Base-by-base conservation (phyloP, 495 filamentous ascomycete species). In the Lasiosphaeria ovina region DNA sequence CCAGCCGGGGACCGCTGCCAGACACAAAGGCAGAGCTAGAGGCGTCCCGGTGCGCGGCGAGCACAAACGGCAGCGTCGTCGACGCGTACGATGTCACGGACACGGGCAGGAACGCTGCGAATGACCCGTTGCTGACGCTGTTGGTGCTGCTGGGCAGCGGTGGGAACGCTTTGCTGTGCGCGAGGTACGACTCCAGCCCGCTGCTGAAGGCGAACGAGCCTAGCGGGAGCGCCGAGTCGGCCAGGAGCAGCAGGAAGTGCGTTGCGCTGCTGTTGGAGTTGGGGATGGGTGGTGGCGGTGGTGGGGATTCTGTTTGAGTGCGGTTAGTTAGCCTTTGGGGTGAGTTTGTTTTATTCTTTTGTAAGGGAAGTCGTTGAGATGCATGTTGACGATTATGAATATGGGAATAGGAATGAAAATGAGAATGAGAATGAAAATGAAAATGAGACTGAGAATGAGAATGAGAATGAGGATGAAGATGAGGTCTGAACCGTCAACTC, bases 151-250 rank as follows among this genome's bases (percentile, higher is more conserved):
- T 65, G 74, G 58, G 48, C 24, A 53, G 36, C n/a, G 45, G 32
- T 14, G 48, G 47, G 66, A 57, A 48, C 59, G 54, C 14, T 38
- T 81, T 76, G 55, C 87, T 83, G 78, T 98, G 94, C 3, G 90
- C 88, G 34, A 97, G 85, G 73, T 91, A 97, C 54, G 93, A 97
- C 72, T 99, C 94, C 36, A 99, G 84, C 0, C 93, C 93, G 64
- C 84, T 89, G 78, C 89, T 93, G 83, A 96, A 99, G 62, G 94
- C 94, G 76, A 99, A 99, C 45, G 92, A 95, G 67, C 95, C 95
- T 0, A 99, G 80, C 7, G 94, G 94, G 7, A 99, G 87, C 42
- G 94, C 94, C 7, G 94, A 96, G 81, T 99, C 94, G 38, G 94
- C 89, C 66, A 99, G 88, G 11, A 97, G 85, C 54, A 98, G 87